Base-by-base conservation (phyloP, 139 green algal genomes). In the Nannochloris sp. region DNA sequence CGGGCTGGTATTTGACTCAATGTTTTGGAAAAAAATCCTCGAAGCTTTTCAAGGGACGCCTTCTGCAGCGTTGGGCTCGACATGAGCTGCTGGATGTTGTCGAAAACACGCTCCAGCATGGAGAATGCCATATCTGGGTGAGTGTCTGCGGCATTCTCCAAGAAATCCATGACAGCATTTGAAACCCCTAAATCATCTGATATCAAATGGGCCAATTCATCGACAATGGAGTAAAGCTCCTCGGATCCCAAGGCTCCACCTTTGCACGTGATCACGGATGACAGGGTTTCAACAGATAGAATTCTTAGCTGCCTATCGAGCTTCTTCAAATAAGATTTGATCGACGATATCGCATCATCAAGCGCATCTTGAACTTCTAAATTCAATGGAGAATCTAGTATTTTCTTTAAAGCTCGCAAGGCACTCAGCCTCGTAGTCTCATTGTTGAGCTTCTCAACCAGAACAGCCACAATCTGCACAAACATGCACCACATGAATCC, bases 291-390 rank as follows among this genome's bases (percentile, higher is more conserved):
- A 8, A 98, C 77, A 10, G 90, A 72, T 2, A 84, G 83, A 67
- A 88, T 82, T 43, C 91, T 76, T 43, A 98, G 87, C 40, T 70
- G 62, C 10, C 90, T 67, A 73, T 92, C 94, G 29, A 86, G 78
- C 76, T 97, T 98, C 59, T 89, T 84, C 59, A 98, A 79, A 78
- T 96, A 96, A 58, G 53, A 57, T 3, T 85, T 95, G 12, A 98
- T 79, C 71, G 93, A 82, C 4, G 48, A 49, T 29, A 87, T 45
- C 25, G 82, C 59, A 0, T 71, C 66, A 36, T 72, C 58, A 33
- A 88, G 65, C 14, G 28, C 10, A 12, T 50, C 26, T 12, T 29
- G 72, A 36, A 88, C 62, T 55, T 85, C 69, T 30, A 87, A 49
- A 26, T 57, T 50, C 45, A 90, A 72, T 9, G 78, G 74, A 2